These are phyloP conservation scores for Tagetes patula DNA, from an alignment of 129 eudicot species.

Conservation along the genomic window DNA sequence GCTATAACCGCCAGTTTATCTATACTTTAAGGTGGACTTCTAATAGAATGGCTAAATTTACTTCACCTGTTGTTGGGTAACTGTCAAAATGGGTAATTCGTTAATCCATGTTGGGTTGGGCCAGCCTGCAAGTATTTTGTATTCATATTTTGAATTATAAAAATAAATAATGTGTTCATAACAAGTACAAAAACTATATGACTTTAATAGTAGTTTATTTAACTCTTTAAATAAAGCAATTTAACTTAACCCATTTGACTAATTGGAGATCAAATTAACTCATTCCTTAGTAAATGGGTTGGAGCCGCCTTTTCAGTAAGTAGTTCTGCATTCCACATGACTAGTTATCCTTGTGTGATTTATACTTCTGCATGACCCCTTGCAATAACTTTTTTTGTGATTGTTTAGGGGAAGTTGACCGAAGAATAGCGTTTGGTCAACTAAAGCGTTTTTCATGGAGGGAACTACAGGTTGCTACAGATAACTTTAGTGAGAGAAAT, in stretches of 20 bases:
- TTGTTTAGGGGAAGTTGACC: conserved; percentile 88
- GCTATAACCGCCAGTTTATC: not conserved
- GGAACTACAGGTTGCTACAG: conserved; percentile 95
- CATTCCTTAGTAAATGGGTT: no score
- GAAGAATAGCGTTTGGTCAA: conserved; percentile 92
- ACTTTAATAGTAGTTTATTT: not conserved
- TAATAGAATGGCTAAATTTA: not conserved
- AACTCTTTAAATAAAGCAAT: not conserved
- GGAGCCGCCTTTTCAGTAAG: no score
- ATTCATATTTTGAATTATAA: not conserved
- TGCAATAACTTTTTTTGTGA: conserved; percentile 1
- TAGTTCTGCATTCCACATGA: not conserved
- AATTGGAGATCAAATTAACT: not conserved
- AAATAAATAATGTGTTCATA: not conserved
- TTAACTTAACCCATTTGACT: not conserved
- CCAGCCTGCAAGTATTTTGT: not conserved
- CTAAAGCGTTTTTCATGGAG: conserved; percentile 88
- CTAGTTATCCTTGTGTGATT: not conserved
- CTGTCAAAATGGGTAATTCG: not conserved
- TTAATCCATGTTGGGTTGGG: not conserved
- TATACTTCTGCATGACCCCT: not conserved
- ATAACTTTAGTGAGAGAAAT: conserved; percentile 82
- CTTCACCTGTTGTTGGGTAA: not conserved
- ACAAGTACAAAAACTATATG: not conserved
- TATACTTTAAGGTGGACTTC: not conserved